Evolutionary conservation across 2,329 filamentous ascomycete genomes (phyloP).

Genomic region (Aspergillus chevalieri): DNA sequence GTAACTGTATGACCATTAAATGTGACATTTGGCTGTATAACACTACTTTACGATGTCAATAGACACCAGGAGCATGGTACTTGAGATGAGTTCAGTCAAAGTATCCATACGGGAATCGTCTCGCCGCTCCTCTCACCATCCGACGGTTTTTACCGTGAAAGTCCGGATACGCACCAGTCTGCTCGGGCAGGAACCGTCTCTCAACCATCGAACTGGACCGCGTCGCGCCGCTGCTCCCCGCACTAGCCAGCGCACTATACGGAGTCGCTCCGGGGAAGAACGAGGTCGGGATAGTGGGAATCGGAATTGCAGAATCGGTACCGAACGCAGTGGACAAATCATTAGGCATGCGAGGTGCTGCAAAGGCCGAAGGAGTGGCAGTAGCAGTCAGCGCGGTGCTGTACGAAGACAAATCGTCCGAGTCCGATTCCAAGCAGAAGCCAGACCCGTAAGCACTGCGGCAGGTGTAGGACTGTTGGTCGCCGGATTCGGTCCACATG

Average conservation of each 20-base stretch:
- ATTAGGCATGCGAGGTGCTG: constrained; percentile 16
- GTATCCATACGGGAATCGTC: not conserved
- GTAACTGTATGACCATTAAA: too few species aligned
- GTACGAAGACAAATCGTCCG: constrained; percentile 12
- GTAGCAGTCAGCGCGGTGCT: constrained; percentile 11
- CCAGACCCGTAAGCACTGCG: constrained; percentile 45
- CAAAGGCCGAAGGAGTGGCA: constrained; percentile 16
- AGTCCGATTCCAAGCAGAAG: constrained; percentile 38
- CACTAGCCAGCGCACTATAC: constrained; percentile 19
- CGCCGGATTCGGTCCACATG: constrained; percentile 37
- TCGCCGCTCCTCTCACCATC: not conserved
- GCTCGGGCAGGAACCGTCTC: not conserved
- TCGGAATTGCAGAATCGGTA: constrained; percentile 16
- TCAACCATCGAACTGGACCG: not conserved
- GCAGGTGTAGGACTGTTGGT: constrained; percentile 38
- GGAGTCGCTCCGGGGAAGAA: constrained; percentile 29
- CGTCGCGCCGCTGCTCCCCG: not conserved
- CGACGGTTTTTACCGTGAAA: not conserved
- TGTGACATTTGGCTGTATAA: not conserved
- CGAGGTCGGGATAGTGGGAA: constrained; percentile 22
- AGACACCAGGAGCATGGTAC: too few species aligned
- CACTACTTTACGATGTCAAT: too few species aligned
- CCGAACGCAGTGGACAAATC: constrained; percentile 16
- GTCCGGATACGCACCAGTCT: not conserved
- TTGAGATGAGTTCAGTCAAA: too few species aligned